phyloP scores from a whole-genome alignment of 768 basidiomycete genomes.

The Termitomyces eurrhizus region DNA sequence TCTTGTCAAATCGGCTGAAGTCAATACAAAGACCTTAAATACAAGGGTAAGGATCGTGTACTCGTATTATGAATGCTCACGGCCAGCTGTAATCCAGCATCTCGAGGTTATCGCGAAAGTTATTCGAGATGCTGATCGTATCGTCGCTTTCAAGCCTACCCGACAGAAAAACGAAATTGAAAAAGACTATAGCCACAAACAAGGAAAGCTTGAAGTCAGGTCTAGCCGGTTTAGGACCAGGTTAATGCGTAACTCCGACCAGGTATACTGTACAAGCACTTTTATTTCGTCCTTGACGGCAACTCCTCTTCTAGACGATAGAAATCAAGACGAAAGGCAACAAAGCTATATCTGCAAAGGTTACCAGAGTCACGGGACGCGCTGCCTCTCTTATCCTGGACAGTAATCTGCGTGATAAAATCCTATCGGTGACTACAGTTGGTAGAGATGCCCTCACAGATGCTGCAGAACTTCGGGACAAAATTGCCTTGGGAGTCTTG shows the following conservation, averaged over 20 bases:
- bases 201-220: constrained; percentile 28
- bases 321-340: constrained; percentile 16
- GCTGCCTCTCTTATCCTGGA: constrained; percentile 26
- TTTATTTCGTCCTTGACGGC: background rate
- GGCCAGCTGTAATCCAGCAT: constrained; percentile 23
- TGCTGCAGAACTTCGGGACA: constrained; percentile 34
- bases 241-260: constrained; percentile 24
- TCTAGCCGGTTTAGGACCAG: constrained; percentile 43
- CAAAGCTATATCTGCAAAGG: constrained; percentile 17
- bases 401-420: constrained; percentile 20
- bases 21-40: constrained; percentile 23
- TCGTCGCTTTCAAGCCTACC: constrained; percentile 40
- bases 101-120: constrained; percentile 34
- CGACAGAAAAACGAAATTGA: constrained; percentile 43
- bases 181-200: constrained; percentile 20
- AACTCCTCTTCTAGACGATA: constrained; percentile 14
- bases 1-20: constrained; percentile 12
- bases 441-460: constrained; percentile 46
- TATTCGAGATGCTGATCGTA: constrained; percentile 32
- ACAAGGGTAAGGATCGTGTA: constrained; percentile 21
- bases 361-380: constrained; percentile 35
- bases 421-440: constrained; percentile 35
- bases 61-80: background rate
- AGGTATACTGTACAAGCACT: constrained; percentile 18
- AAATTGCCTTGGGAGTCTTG: constrained; percentile 25